Evolutionary conservation across 345 rosid genomes (phyloP), one percentile per base, ranked within the genome.

Genomic region (Triadica sebifera): DNA sequence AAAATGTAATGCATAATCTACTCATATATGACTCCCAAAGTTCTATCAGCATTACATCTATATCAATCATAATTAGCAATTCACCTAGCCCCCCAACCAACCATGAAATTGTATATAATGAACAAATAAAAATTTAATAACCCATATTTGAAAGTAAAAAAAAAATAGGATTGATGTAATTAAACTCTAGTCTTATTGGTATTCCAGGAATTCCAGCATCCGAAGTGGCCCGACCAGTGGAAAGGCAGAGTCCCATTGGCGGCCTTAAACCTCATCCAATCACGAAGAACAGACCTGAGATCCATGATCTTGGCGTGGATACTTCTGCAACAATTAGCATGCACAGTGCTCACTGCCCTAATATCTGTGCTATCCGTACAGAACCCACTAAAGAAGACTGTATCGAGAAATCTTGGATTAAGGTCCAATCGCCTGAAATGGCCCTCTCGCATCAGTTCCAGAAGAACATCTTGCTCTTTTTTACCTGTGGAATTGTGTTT

Each of bases 261-360:
- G 24, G 11, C 57, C 47, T 49, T 75, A 19, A 58, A 66, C 39
- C 45, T 49, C 69, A 75, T 69, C 82, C 82, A 79, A 16, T 70
- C 73, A 7, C 75, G 64, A 49, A 79, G 78, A 1, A 65, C 82
- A 16, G 58, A 55, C 4, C 15, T 66, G 43, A 79, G 37, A 60
- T 79, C 79, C 8, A n/a, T 59, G 1, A 79, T 50, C 43, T 79
- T 79, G 12, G 82, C 82, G 0, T 45, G 39, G 56, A 79, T 79
- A 34, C 78, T 79, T 67, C 79, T 61, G 22, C 79, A 79, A 7
- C 79, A 79, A 43, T 79, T 79, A 19, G 82, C 78, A 60, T 79
- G 82, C 1, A 79, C 79, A 5, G 82, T 79, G 24, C 24, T n/a
- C 5, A 79, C 79, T 4, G 45, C 65, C n/a, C 8, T 45, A 1